Base-by-base conservation (phyloP, 768 basidiomycete genomes). In the Tylopilus vinaceipallidus region DNA sequence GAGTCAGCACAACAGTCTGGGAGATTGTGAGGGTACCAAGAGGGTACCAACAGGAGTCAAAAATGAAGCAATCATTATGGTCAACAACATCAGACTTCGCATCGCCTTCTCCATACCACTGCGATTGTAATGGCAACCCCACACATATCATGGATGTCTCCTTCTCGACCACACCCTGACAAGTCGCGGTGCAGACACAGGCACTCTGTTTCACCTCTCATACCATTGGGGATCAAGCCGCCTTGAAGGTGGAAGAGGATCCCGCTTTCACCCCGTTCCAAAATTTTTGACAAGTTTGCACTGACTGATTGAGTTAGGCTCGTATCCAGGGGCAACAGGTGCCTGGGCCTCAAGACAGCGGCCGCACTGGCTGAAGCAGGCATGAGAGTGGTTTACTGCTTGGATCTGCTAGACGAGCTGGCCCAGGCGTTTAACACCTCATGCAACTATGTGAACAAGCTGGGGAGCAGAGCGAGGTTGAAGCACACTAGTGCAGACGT, bases 311-410 rank as follows among this genome's bases (percentile, higher is more conserved):
- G 81, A 2, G 81, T 84, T 4, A 80, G 73, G 9, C 72, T 86
- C 36, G 80, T 86, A 22, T 80, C 84, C 0, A 84, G 84, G 6
- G 84, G 76, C 0, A 80, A 83, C 52, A 70, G 84, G 27, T 84
- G 89, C 0, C 77, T 91, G 14, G 90, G 90, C 3, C 79, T 92
- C n/a, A 89, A 92, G 70, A 85, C 86, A 83, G 86, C 86, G 29
- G 69, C 90, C 46, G 80, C 82, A 5, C 70, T 91, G 36, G 78
- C 78, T 37, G 89, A 91, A 69, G 83, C 80, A 13, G 88, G 88
- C 26, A 84, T 84, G 7, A 74, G 79, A 9, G 82, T 74, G 0
- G 74, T 88, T n/a, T 88, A 88, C 64, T 86, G 84, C 61, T 68
- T 86, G 10, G 87, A 88, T 63, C 71, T 88, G 9, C 77, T 83